Evolutionary conservation across 495 filamentous ascomycete species (phyloP).

Genomic region (Hapsidospora chrysogenum): DNA sequence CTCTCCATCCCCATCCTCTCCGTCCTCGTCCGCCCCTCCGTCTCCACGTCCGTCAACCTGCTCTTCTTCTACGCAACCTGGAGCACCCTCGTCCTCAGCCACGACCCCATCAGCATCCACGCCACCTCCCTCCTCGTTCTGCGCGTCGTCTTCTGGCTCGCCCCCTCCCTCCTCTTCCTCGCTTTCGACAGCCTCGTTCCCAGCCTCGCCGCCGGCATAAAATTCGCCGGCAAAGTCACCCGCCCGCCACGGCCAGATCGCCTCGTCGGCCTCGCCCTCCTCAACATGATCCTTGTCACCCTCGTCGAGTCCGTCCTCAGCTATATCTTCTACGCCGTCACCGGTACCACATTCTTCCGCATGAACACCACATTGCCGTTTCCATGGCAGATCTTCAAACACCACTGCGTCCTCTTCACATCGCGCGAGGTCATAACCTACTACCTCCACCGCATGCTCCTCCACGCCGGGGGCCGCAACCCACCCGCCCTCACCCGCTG

Average conservation of each 20-base stretch:
- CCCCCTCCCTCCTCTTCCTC: conserved; percentile 60
- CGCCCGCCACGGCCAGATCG: conserved; percentile 40
- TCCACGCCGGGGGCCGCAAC: conserved; percentile 33
- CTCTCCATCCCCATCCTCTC: conserved; percentile 57
- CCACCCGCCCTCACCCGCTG: conserved; percentile 15
- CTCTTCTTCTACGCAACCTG: conserved; percentile 86
- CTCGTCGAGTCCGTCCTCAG: conserved; percentile 36
- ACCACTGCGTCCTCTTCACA: conserved; percentile 45
- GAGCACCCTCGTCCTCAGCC: conserved; percentile 65
- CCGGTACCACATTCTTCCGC: conserved; percentile 14
- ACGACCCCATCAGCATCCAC: conserved; percentile 61
- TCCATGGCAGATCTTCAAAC: conserved; percentile 37
- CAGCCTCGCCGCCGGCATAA: conserved; percentile 45
- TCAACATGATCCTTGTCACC: conserved; percentile 48
- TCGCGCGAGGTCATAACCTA: conserved; percentile 46
- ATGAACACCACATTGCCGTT: conserved; percentile 25
- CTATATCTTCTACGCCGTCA: conserved; percentile 11
- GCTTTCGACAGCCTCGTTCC: conserved; percentile 56
- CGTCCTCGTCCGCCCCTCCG: conserved; percentile 42
- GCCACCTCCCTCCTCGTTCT: conserved; percentile 47
- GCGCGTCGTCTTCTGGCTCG: conserved; percentile 49
- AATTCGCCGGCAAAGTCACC: conserved; percentile 46
- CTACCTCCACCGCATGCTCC: conserved; percentile 50
- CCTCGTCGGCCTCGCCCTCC: conserved; percentile 34
- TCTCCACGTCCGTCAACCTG: conserved; percentile 66